A percentile compares a stretch with the other conserved stretches of the same genome.
These are phyloP conservation scores for Scutellaria galericulata DNA, from an alignment of 257 asterid species.

Conservation along the genomic window DNA sequence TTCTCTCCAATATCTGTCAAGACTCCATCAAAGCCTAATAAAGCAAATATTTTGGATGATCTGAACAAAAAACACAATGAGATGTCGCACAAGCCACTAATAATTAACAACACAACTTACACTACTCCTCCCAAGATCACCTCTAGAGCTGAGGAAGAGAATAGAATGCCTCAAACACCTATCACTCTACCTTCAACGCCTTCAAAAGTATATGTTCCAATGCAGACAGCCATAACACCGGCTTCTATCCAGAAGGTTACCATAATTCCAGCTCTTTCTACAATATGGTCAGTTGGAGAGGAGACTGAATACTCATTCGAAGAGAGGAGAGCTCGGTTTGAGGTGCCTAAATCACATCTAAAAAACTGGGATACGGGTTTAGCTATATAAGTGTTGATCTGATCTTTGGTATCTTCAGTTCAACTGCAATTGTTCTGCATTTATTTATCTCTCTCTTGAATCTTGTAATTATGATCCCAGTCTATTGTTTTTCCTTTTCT, in stretches of 20 bases:
- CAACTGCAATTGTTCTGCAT: neutral
- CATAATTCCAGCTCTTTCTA: conserved; percentile 44
- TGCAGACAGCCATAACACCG: conserved; percentile 73
- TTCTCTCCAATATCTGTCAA: conserved; percentile 75
- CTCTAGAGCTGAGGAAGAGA: conserved; percentile 55
- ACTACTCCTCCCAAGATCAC: conserved; percentile 60
- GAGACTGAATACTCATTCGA: conserved; percentile 86
- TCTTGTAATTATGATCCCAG: conserved; percentile 37
- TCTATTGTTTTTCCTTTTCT: neutral
- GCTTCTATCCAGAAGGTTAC: conserved; percentile 38
- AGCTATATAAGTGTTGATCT: conserved; percentile 22
- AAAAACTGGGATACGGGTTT: conserved; percentile 27
- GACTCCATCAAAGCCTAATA: conserved; percentile 64
- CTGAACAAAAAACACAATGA: conserved; percentile 55
- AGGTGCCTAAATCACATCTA: conserved; percentile 46
- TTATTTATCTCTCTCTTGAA: conserved; percentile 24
- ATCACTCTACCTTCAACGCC: conserved; percentile 57
- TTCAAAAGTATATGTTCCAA: conserved; percentile 56
- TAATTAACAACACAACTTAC: conserved; percentile 46
- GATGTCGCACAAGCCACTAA: conserved; percentile 51
- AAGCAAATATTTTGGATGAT: conserved; percentile 54
- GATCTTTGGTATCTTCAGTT: conserved; percentile 3
- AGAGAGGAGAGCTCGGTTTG: conserved; percentile 79
- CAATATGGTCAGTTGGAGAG: conserved; percentile 42
- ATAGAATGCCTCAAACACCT: conserved; percentile 60